A percentile compares a stretch with the other conserved stretches of the same genome.
Evolutionary conservation across 192 early-diverging fungal species (phyloP).

Genomic region (Dimargaris cristalligena): DNA sequence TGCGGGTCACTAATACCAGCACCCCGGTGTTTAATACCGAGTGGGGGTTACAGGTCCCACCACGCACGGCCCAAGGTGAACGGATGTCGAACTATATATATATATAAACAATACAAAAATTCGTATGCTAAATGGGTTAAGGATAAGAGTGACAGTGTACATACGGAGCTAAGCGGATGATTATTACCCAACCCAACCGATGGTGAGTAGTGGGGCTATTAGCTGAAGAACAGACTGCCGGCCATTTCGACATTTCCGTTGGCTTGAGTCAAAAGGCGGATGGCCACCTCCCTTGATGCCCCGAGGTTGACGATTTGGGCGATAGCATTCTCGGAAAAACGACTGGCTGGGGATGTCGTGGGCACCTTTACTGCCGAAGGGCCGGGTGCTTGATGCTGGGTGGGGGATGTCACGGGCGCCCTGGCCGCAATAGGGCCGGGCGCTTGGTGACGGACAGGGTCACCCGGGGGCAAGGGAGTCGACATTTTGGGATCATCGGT

Average conservation of each 20-base stretch:
- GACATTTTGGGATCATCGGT: constrained; percentile 12
- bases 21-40: too few species aligned
- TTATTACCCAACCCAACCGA: too few species aligned
- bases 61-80: too few species aligned
- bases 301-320: constrained; percentile 60
- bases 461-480: constrained; percentile 10
- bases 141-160: too few species aligned
- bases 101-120: too few species aligned
- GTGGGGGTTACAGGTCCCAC: too few species aligned
- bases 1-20: too few species aligned
- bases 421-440: neutral
- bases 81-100: too few species aligned
- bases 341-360: neutral
- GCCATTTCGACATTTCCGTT: constrained; percentile 78
- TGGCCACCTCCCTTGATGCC: constrained; percentile 56
- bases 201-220: too few species aligned
- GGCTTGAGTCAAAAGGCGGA: constrained; percentile 56
- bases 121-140: too few species aligned
- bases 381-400: constrained; percentile 17
- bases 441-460: constrained; percentile 11
- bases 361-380: constrained; percentile 14
- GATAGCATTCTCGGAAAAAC: constrained; percentile 50
- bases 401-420: constrained; percentile 6
- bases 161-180: too few species aligned
- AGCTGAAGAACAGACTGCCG: constrained; percentile 76